Evolutionary conservation across 2,329 filamentous ascomycete genomes (phyloP).

Genomic region (Salinomyces thailandicus): DNA sequence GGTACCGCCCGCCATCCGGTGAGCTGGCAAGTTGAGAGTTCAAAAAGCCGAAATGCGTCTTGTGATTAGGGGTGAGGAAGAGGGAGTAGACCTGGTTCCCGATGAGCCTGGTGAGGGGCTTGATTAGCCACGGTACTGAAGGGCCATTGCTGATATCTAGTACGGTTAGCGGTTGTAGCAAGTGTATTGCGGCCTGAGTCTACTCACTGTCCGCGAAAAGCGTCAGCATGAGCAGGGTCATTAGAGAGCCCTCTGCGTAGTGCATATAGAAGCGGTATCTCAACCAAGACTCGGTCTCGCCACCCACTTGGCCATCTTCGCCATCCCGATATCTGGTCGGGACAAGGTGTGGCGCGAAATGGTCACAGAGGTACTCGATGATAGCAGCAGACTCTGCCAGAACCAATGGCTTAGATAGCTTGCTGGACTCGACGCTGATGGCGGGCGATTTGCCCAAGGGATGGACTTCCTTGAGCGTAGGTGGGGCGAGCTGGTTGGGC

Average conservation of each 20-base stretch:
- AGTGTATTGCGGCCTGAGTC: too few relatives aligned
- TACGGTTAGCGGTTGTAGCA: not conserved
- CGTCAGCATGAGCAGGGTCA: slow-evolving; percentile 56
- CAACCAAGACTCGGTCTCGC: slow-evolving; percentile 50
- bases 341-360: slow-evolving; percentile 45
- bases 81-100: slow-evolving; percentile 36
- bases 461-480: slow-evolving; percentile 66
- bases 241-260: slow-evolving; percentile 75
- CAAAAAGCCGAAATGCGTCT: slow-evolving; percentile 41
- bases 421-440: slow-evolving; percentile 50
- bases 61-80: slow-evolving; percentile 39
- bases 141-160: slow-evolving; percentile 36
- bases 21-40: slow-evolving; percentile 39
- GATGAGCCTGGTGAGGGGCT: slow-evolving; percentile 49
- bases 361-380: slow-evolving; percentile 67
- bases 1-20: slow-evolving; percentile 39
- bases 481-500: slow-evolving; percentile 56
- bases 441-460: slow-evolving; percentile 81
- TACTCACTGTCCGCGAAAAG: slow-evolving; percentile 50
- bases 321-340: slow-evolving; percentile 44
- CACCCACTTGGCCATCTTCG: slow-evolving; percentile 45
- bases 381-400: slow-evolving; percentile 77
- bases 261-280: slow-evolving; percentile 63
- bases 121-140: slow-evolving; percentile 57
- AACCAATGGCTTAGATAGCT: slow-evolving; percentile 41